Evolutionary conservation across 2,329 filamentous ascomycete species (phyloP).

Genomic region (Aspergillus fumigatiaffinis): DNA sequence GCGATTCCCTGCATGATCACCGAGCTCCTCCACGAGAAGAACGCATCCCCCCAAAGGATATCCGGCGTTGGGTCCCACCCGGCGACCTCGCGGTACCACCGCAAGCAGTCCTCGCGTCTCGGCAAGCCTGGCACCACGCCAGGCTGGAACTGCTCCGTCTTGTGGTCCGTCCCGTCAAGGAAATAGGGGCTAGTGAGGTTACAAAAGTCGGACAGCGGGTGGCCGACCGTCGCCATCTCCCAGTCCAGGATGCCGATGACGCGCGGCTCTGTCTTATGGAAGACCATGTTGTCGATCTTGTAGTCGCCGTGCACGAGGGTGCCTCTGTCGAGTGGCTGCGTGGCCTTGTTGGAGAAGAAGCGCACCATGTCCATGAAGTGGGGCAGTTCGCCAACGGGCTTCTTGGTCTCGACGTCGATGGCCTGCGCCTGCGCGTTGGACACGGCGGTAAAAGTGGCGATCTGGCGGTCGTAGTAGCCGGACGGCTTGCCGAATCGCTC

Average conservation of each 20-base stretch:
- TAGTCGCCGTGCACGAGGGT: conserved; percentile 92
- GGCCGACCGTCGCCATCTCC: conserved; percentile 98
- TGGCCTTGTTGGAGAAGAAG: conserved; percentile 68
- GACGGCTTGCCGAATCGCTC: conserved; percentile 66
- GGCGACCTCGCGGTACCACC: conserved; percentile 64
- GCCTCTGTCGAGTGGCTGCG: conserved; percentile 72
- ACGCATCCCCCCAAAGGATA: conserved; percentile 62
- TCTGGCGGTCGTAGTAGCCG: conserved; percentile 83
- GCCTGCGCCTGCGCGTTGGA: conserved; percentile 72
- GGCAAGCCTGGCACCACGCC: conserved; percentile 65
- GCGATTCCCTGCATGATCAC: conserved; percentile 86
- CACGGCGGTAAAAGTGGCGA: conserved; percentile 76
- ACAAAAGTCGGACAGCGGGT: conserved; percentile 84
- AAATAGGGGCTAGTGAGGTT: conserved; percentile 60
- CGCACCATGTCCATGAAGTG: conserved; percentile 74
- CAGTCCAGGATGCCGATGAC: conserved; percentile 95
- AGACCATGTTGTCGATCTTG: conserved; percentile 89
- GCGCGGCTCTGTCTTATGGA: conserved; percentile 79
- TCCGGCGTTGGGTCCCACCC: conserved; percentile 65
- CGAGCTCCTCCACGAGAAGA: conserved; percentile 56
- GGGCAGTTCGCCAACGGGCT: conserved; percentile 75
- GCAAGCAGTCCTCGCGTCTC: conserved; percentile 53
- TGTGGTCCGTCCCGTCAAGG: conserved; percentile 31
- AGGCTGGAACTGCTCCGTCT: conserved; percentile 54
- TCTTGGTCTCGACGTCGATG: conserved; percentile 70